A percentile compares a stretch with the other conserved stretches of the same genome.
Evolutionary conservation across 495 filamentous ascomycete genomes (phyloP).

Genomic region (Penicillium turbatum): DNA sequence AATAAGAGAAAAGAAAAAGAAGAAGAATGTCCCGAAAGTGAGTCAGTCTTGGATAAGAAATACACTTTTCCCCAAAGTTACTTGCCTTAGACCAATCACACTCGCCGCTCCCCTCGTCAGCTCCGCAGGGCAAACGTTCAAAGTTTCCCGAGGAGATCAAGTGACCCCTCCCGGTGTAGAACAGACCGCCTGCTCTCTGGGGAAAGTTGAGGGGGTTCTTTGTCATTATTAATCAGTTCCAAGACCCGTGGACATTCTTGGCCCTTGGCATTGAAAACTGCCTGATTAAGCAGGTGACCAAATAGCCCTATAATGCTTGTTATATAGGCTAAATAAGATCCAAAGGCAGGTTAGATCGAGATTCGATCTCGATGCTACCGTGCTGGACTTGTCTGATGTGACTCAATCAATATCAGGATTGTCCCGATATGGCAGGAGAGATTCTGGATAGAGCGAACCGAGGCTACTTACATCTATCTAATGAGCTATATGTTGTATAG

Average conservation of each 20-base stretch:
- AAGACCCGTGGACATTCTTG: not conserved
- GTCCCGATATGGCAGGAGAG: not conserved
- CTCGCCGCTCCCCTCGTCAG: slow-evolving; percentile 11
- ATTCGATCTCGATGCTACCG: too few species aligned
- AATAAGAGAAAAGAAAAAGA: slow-evolving; percentile 3
- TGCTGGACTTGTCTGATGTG: too few species aligned
- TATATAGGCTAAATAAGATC: not conserved
- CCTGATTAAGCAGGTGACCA: not conserved
- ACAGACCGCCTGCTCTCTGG: slow-evolving; percentile 4
- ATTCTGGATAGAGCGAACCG: not conserved
- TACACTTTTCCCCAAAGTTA: slow-evolving; percentile 12
- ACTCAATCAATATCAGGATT: not conserved
- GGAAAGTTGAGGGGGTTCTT: not conserved
- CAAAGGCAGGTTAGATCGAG: not conserved
- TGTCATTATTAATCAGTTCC: not conserved
- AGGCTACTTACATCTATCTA: not conserved
- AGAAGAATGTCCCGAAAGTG: slow-evolving; percentile 9
- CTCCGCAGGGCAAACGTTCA: not conserved
- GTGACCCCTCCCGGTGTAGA: slow-evolving; percentile 1
- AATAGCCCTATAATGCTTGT: not conserved
- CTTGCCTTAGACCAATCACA: slow-evolving; percentile 16
- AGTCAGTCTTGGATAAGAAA: slow-evolving; percentile 16
- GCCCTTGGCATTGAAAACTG: not conserved
- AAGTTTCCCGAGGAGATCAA: slow-evolving; percentile 7
- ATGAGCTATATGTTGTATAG: not conserved